Conservation (phyloP, 2,329 filamentous ascomycete genomes). For the Pyricularia sp. region DNA sequence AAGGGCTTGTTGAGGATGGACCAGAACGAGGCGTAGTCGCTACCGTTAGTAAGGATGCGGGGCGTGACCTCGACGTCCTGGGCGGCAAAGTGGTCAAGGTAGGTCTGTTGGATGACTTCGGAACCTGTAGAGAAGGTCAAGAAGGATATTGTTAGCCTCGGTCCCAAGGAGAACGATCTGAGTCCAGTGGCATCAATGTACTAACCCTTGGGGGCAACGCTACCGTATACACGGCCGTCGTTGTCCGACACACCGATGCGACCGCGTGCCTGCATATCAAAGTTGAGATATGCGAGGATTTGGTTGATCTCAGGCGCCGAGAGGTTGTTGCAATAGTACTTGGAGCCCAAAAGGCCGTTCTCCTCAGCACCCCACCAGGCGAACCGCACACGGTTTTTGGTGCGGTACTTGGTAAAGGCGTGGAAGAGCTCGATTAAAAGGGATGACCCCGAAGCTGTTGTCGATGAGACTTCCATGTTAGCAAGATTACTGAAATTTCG, state of each 20-base stretch:
- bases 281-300: constrained; percentile 49
- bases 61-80: constrained; percentile 24
- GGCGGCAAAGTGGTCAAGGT: constrained; percentile 32
- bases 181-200: constrained; percentile 7
- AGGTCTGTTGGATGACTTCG: constrained; percentile 38
- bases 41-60: constrained; percentile 47
- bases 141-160: constrained; percentile 6
- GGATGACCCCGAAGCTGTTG: constrained; percentile 3
- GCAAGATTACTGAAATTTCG: background rate
- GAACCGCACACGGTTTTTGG: constrained; percentile 52
- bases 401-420: constrained; percentile 32
- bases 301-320: constrained; percentile 44
- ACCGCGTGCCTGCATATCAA: constrained; percentile 56
- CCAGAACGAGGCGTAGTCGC: constrained; percentile 55
- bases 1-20: constrained; percentile 19
- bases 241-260: constrained; percentile 59
- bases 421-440: constrained; percentile 4
- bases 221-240: constrained; percentile 55
- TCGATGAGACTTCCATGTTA: background rate
- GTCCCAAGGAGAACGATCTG: constrained; percentile 5
- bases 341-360: constrained; percentile 51
- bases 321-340: constrained; percentile 44
- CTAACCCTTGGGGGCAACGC: constrained; percentile 33
- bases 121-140: constrained; percentile 26
- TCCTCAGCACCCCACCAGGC: constrained; percentile 58